Conservation (phyloP, 1,284 basidiomycete species). For the Golubevia pallescens region DNA sequence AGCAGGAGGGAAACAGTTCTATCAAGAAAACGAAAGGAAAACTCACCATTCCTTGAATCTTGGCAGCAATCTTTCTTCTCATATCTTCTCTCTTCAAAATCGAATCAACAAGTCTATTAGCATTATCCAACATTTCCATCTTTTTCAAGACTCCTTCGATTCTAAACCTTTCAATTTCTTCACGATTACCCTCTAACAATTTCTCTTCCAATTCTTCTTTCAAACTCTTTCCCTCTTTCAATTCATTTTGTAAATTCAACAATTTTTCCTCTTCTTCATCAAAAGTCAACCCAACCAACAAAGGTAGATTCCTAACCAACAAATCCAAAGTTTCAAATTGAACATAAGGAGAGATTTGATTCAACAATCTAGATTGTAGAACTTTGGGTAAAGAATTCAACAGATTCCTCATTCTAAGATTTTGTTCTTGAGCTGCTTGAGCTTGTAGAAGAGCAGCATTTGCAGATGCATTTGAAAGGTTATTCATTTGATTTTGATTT, state of each 20-base stretch:
- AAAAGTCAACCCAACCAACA: no score
- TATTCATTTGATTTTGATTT: no score
- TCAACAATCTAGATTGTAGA: conserved; percentile 46
- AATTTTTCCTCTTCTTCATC: neutral
- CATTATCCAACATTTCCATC: neutral
- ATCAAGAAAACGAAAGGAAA: neutral
- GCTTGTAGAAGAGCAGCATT: conserved; percentile 4
- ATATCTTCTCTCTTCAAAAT: neutral
- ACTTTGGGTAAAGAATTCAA: conserved; percentile 49
- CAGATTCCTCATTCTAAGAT: conserved; percentile 50
- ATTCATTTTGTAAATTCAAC: neutral
- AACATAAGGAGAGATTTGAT: conserved; percentile 53
- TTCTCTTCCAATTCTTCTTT: neutral
- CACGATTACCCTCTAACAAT: neutral
- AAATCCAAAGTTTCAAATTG: conserved; percentile 56
- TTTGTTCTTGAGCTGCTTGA: conserved; percentile 34
- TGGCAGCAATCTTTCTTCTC: conserved; percentile 13
- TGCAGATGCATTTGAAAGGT: no score
- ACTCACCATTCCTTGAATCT: conserved; percentile 30
- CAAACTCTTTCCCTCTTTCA: neutral
- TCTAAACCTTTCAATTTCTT: neutral
- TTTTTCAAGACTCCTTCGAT: neutral
- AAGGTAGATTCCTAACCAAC: conserved; percentile 39
- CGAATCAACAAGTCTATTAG: neutral
- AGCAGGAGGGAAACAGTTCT: no score